A percentile compares a stretch with the other conserved stretches of the same genome.
phyloP scores from a whole-genome alignment of 1,284 basidiomycete species.

The Fomitopsis palustris region DNA sequence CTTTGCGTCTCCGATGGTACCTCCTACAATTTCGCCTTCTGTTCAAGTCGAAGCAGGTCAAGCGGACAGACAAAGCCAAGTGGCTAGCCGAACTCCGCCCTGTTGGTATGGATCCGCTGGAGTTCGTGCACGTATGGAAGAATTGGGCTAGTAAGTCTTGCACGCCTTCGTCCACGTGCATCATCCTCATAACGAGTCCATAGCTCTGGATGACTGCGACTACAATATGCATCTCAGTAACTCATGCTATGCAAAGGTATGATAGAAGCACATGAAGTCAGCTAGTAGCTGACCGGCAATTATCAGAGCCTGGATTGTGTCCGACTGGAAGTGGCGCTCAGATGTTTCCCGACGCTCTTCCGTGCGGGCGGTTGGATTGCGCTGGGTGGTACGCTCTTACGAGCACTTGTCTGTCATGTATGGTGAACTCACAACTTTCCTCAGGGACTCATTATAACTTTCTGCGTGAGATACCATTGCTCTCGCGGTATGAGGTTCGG shows the following conservation, averaged over 20 bases:
- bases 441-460: slow-evolving; percentile 9
- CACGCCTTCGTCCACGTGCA: not conserved
- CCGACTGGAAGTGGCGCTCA: slow-evolving; percentile 44
- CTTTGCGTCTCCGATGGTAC: slow-evolving; percentile 33
- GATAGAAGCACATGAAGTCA: not conserved
- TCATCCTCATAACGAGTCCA: not conserved
- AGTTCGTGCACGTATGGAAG: slow-evolving; percentile 35
- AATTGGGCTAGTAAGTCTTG: slow-evolving; percentile 53
- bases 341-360: slow-evolving; percentile 60
- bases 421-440: not conserved
- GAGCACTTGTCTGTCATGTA: not conserved
- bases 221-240: slow-evolving; percentile 73
- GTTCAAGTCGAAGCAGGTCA: slow-evolving; percentile 34
- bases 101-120: slow-evolving; percentile 56
- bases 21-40: slow-evolving; percentile 36
- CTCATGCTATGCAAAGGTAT: slow-evolving; percentile 71
- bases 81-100: slow-evolving; percentile 46
- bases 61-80: slow-evolving; percentile 28
- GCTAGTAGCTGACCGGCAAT: not conserved
- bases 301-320: slow-evolving; percentile 44
- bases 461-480: slow-evolving; percentile 68
- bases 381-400: slow-evolving; percentile 53
- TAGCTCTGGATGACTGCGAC: slow-evolving; percentile 69
- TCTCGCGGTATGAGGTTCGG: slow-evolving; percentile 68
- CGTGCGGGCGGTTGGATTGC: slow-evolving; percentile 66